Percentiles rank a stretch among this genome's conserved stretches.
phyloP scores from a whole-genome alignment of 139 green algal species.

The Spirogloea muscicola region DNA sequence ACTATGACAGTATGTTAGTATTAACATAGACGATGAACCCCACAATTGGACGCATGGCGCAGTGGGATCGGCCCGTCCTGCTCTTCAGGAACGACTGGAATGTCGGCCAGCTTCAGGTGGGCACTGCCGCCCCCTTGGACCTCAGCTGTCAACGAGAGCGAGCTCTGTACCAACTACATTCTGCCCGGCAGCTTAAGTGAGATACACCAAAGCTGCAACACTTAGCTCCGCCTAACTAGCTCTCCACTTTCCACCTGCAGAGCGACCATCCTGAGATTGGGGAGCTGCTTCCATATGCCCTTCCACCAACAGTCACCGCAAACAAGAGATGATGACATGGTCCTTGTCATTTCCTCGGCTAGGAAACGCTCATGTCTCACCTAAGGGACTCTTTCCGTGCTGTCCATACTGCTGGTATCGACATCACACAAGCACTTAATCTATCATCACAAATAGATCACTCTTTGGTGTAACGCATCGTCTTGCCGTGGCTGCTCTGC shows the following conservation, averaged over 20 bases:
- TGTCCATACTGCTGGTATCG: too few species aligned
- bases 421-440: too few species aligned
- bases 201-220: background rate
- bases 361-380: too few species aligned
- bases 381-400: too few species aligned
- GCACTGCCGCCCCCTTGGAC: background rate
- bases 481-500: too few species aligned
- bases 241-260: background rate
- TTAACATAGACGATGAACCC: background rate
- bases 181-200: background rate
- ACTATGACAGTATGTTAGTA: background rate
- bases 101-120: conserved; percentile 54
- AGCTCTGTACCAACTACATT: background rate
- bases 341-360: too few species aligned
- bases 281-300: conserved; percentile 30
- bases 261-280: conserved; percentile 44
- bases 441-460: too few species aligned
- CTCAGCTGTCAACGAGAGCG: background rate
- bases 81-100: conserved; percentile 73
- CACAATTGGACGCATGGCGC: background rate
- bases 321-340: too few species aligned
- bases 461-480: too few species aligned
- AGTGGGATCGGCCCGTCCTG: conserved; percentile 64
- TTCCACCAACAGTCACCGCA: conserved; percentile 11
- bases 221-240: background rate